A percentile compares a stretch with the other conserved stretches of the same genome.
Conservation (phyloP, 2,329 filamentous ascomycete species). For the Cytospora piceicola region DNA sequence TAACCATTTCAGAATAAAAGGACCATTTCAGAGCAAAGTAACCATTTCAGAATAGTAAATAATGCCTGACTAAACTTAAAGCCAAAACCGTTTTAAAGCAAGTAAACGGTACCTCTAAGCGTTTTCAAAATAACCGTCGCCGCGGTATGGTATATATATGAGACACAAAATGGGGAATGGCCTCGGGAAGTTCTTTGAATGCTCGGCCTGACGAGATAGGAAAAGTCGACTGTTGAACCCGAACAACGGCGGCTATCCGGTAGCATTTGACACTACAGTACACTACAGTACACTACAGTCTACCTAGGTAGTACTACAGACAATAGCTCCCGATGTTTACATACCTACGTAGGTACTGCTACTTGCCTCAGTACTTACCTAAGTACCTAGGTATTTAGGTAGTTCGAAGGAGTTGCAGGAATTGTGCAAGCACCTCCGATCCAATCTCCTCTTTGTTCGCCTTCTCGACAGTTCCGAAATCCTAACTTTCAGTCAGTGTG, state of each 20-base stretch:
- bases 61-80: too few relatives aligned
- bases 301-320: too few relatives aligned
- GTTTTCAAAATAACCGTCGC: too few relatives aligned
- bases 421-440: constrained; percentile 16
- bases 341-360: too few relatives aligned
- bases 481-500: background rate
- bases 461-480: background rate
- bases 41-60: too few relatives aligned
- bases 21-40: too few relatives aligned
- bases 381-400: background rate
- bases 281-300: too few relatives aligned
- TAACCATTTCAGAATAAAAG: too few relatives aligned
- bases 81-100: too few relatives aligned
- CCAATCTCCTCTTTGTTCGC: constrained; percentile 14
- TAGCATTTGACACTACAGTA: too few relatives aligned
- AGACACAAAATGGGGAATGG: background rate
- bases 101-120: too few relatives aligned
- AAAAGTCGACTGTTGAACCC: background rate
- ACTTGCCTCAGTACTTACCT: background rate
- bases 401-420: background rate
- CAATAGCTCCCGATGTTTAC: too few relatives aligned
- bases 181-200: background rate
- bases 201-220: background rate
- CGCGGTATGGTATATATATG: background rate
- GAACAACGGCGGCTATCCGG: background rate